phyloP scores from a whole-genome alignment of 2,329 filamentous ascomycete species.

The Aureobasidium sp. region DNA sequence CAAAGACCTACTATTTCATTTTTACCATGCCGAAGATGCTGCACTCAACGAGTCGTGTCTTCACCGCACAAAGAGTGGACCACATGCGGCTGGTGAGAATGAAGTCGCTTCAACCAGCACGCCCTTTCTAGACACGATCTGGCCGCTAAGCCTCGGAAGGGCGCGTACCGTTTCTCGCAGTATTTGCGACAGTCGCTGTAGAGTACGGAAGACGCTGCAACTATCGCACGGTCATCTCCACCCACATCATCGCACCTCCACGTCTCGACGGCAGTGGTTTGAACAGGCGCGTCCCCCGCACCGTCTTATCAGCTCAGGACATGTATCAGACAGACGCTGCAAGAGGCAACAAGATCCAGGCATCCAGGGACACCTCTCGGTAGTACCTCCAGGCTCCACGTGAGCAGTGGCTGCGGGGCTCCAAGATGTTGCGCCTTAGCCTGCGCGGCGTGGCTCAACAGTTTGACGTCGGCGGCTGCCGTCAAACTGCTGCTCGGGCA shows the following conservation, averaged over 20 bases:
- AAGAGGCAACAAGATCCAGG: neutral
- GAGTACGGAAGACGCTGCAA: neutral
- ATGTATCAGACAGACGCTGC: neutral
- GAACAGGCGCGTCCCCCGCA: neutral
- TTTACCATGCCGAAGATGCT: neutral
- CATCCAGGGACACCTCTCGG: neutral
- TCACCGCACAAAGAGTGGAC: neutral
- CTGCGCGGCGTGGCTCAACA: neutral
- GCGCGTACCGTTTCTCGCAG: constrained; percentile 6
- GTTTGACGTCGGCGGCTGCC: constrained; percentile 6
- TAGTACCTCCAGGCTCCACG: neutral
- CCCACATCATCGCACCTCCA: neutral
- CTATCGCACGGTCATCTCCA: neutral
- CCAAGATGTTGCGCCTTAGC: neutral
- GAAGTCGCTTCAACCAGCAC: neutral
- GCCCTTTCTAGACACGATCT: neutral
- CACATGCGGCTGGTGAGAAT: neutral
- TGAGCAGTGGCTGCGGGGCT: constrained; percentile 3
- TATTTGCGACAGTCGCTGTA: neutral
- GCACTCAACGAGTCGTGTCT: neutral
- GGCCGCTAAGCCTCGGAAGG: neutral
- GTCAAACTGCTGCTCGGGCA: neutral
- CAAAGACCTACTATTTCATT: neutral
- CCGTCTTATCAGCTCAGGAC: neutral
- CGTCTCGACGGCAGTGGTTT: neutral